These are phyloP conservation scores for Conoideocrella luteorostrata DNA, from an alignment of 2,329 filamentous ascomycete species.

Conservation along the genomic window DNA sequence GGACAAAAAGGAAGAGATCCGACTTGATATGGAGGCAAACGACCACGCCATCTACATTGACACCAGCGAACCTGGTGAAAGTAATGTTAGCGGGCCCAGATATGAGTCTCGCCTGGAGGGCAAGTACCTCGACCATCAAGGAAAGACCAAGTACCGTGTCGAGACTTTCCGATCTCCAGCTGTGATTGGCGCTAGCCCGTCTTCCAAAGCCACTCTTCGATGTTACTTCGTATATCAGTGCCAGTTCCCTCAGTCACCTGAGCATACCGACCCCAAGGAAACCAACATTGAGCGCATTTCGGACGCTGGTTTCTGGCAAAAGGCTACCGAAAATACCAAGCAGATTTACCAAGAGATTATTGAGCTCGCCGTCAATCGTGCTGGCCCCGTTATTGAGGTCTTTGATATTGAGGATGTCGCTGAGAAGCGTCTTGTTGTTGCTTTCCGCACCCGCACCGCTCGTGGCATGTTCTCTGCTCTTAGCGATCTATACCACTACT, in stretches of 20 bases:
- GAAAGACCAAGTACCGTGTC: conserved; percentile 74
- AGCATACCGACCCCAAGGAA: conserved; percentile 68
- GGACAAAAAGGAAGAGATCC: conserved; percentile 90
- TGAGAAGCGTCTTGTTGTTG: conserved; percentile 91
- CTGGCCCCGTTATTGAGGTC: conserved; percentile 93
- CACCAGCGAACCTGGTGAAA: conserved; percentile 83
- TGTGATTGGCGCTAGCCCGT: conserved; percentile 59
- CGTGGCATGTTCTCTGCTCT: conserved; percentile 91
- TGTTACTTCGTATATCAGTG: conserved; percentile 99
- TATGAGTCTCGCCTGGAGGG: conserved; percentile 92
- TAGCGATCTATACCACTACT: conserved; percentile 97
- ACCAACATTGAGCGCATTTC: conserved; percentile 87
- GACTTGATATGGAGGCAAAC: conserved; percentile 86
- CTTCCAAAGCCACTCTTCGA: conserved; percentile 74
- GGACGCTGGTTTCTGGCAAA: conserved; percentile 89
- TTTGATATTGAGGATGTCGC: conserved; percentile 88
- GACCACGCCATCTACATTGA: conserved; percentile 99
- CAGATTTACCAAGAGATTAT: conserved; percentile 94
- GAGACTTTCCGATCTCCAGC: conserved; percentile 95
- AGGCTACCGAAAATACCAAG: conserved; percentile 93
- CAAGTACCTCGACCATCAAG: conserved; percentile 86
- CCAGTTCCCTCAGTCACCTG: conserved; percentile 69
- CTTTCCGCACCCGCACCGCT: conserved; percentile 89
- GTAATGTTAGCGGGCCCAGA: conserved; percentile 68
- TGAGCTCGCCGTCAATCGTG: conserved; percentile 72